Base-by-base conservation (phyloP, 2,329 filamentous ascomycete species). In the Cryphonectria parasitica region DNA sequence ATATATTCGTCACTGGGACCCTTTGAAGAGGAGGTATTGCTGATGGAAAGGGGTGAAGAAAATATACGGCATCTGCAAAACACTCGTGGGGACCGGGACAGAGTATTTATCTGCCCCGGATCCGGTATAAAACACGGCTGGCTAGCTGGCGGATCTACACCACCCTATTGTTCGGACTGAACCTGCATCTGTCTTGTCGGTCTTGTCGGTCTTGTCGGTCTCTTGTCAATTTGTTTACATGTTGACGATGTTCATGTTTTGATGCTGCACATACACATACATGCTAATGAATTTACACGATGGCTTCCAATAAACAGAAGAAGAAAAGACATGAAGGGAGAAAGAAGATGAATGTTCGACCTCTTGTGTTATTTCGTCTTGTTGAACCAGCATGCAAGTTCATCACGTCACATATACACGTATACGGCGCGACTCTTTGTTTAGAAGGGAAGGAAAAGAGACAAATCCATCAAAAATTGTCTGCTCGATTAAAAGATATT, bases 201-300 rank as follows among this genome's bases (percentile, higher is more conserved):
- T 45, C 15, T n/a, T n/a, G n/a, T n/a, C n/a, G n/a, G n/a, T n/a
- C n/a, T 6, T 45, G 43, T 34, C 36, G 10, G 36, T 39, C 10
- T 39, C 4, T 11, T 39, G 36, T 39, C 36, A 3, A 6, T 34
- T 34, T 49, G 22, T 49, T 3, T 56, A 56, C 52, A 56, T 56
- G 13, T 56, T 56, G 52, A 56, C n/a, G 25, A 56, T 56, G 13
- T 56, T 56, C 10, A 56, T 56, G n/a, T 56, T 56, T 56, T 56
- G 8, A 56, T 56, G 52, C 52, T 56, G 52, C n/a, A 56, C 25
- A 28, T 56, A 56, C 52, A 56, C 22, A 56, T 49, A 28, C 10
- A 56, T 28, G 52, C 11, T 15, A 56, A 56, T 56, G 52, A 28
- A 17, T 1, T 49, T n/a, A 28, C 11, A 28, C 10, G 25, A 28